Conservation (phyloP, 768 basidiomycete genomes). For the Steccherinum ochraceum region DNA sequence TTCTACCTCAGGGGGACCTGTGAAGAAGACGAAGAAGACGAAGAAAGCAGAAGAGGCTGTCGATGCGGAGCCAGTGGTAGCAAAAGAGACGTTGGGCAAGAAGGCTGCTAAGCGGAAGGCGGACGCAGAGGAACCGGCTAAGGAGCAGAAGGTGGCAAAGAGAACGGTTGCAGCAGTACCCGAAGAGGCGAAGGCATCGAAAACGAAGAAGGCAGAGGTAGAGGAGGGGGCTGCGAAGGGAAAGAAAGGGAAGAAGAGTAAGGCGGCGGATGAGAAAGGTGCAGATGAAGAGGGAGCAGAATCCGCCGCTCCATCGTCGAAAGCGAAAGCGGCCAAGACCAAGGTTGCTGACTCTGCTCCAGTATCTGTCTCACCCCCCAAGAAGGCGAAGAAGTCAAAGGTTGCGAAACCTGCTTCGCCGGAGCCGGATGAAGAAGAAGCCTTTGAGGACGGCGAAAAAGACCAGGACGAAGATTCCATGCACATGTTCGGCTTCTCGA, state of each 20-base stretch:
- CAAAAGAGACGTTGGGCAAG: conserved; percentile 5
- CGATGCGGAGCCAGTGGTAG: conserved; percentile 8
- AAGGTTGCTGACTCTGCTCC: background rate
- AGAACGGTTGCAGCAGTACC: conserved; percentile 4
- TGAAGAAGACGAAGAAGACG: conserved; percentile 11
- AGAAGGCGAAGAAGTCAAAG: conserved; percentile 8
- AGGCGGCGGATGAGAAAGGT: conserved; percentile 7
- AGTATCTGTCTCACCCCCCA: background rate
- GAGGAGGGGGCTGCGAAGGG: conserved; percentile 1
- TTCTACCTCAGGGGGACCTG: conserved; percentile 1
- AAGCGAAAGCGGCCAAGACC: conserved; percentile 3
- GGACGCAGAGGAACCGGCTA: background rate
- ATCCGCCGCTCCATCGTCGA: too few relatives aligned
- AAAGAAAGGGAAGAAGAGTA: conserved; percentile 12
- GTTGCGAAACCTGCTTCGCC: conserved; percentile 4
- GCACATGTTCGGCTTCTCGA: conserved; percentile 66
- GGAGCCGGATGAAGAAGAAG: conserved; percentile 4
- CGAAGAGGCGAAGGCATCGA: background rate
- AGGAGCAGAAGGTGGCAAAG: conserved; percentile 5
- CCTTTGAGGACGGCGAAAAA: conserved; percentile 2
- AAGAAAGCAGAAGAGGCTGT: conserved; percentile 1
- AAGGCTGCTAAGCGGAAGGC: background rate
- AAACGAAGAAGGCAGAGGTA: conserved; percentile 5
- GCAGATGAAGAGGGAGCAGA: background rate
- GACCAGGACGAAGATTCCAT: conserved; percentile 20